Conservation (phyloP, 108 stramenopile genomes). For the Skeletonema grethae region DNA sequence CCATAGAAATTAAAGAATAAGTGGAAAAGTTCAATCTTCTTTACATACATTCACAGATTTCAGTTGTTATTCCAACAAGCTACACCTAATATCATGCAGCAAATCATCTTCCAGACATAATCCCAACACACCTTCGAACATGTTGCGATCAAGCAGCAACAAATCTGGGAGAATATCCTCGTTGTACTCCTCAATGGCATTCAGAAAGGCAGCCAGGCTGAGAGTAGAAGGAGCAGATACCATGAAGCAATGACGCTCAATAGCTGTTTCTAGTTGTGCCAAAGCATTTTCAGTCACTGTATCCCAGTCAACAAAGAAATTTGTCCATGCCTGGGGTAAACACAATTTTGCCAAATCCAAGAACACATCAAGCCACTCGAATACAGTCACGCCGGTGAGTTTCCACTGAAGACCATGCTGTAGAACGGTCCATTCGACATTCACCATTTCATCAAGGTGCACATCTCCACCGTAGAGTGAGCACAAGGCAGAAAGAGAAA, state of each 20-base stretch:
- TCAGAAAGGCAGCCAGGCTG: conserved; percentile 2
- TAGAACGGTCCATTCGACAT: not conserved
- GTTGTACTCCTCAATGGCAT: conserved; percentile 2
- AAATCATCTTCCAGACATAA: not conserved
- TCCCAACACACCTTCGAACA: not conserved
- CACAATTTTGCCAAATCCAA: conserved; percentile 5
- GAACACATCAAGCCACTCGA: conserved; percentile 5
- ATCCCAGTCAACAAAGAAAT: conserved; percentile 2
- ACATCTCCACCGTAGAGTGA: conserved; percentile 4
- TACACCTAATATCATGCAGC: not conserved
- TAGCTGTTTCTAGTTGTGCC: not conserved
- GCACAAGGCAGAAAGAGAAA: not conserved
- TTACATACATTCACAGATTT: not conserved
- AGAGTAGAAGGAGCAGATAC: not conserved
- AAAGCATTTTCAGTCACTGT: not conserved
- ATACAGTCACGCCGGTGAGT: conserved; percentile 1
- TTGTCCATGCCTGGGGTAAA: not conserved
- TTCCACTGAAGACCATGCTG: conserved; percentile 6
- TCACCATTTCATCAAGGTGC: not conserved
- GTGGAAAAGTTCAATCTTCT: not conserved
- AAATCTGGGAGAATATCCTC: not conserved
- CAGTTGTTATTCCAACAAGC: not conserved
- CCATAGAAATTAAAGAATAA: not conserved
- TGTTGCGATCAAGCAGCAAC: not conserved
- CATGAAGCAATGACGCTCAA: conserved; percentile 1